Percentiles rank a stretch among this genome's conserved stretches.
Conservation (phyloP, 306 rosid species). For the Alnus rubra region DNA sequence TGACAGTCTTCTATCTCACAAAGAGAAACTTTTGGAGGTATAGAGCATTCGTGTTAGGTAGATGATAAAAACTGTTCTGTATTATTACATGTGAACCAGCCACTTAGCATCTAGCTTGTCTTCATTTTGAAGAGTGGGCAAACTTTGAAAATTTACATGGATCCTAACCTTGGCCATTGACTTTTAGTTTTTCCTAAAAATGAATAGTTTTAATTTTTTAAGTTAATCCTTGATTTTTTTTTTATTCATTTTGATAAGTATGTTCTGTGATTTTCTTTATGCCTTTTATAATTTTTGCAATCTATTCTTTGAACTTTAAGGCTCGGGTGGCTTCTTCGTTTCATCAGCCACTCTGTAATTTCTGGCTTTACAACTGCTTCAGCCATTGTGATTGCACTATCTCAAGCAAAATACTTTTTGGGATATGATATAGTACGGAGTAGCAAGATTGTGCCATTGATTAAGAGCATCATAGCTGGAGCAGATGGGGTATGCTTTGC, state of each 20-base stretch:
- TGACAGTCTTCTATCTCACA: not conserved
- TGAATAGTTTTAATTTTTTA: not conserved
- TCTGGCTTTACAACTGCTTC: conserved; percentile 98
- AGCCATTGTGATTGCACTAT: conserved; percentile 91
- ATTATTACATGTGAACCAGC: conserved; percentile 14
- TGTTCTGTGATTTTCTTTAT: not conserved
- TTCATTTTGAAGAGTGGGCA: conserved; percentile 8
- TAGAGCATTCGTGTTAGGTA: conserved; percentile 5
- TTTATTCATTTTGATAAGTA: not conserved
- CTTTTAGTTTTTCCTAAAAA: conserved; percentile 17
- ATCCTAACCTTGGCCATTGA: not conserved
- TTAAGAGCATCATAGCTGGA: conserved; percentile 86
- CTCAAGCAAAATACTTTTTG: conserved; percentile 89
- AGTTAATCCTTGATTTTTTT: not conserved
- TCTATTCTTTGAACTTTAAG: conserved; percentile 50
- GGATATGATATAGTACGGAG: conserved; percentile 74
- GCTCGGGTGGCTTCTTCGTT: conserved; percentile 98
- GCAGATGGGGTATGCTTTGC: conserved; percentile 74
- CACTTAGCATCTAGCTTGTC: conserved; percentile 17
- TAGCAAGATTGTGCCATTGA: conserved; percentile 86
- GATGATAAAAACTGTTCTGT: conserved; percentile 1
- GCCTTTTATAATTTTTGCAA: not conserved
- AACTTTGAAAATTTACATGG: not conserved
- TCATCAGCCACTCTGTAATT: conserved; percentile 96
- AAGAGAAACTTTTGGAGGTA: conserved; percentile 3